These are phyloP conservation scores for Amaranthus hypochondriacus DNA, from an alignment of 148 eudicot species.

Conservation along the genomic window DNA sequence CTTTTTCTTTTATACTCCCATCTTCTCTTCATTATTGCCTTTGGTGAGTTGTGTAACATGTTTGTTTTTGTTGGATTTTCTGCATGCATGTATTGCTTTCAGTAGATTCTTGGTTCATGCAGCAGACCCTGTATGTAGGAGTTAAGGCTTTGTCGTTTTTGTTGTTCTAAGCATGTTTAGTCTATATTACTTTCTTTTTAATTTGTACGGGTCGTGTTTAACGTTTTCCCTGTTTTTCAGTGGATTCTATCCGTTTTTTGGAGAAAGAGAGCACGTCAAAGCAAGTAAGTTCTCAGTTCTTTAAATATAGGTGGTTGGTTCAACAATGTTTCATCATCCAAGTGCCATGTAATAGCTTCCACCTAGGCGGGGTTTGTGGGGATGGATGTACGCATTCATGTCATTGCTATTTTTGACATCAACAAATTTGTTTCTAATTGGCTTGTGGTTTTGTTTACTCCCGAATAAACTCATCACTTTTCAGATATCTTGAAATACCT, in stretches of 20 bases:
- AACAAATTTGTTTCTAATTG: neutral
- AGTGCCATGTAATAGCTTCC: too few relatives aligned
- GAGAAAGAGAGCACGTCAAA: constrained; percentile 65
- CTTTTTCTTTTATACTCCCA: neutral
- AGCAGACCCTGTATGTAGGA: too few relatives aligned
- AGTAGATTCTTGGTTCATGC: too few relatives aligned
- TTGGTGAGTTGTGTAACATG: neutral
- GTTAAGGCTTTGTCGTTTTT: neutral
- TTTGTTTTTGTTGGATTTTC: neutral
- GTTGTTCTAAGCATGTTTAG: neutral
- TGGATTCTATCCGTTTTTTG: constrained; percentile 72
- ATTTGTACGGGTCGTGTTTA: neutral
- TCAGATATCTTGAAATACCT: neutral
- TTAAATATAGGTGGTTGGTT: neutral
- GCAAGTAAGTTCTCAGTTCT: constrained; percentile 57
- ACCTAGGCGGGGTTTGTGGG: too few relatives aligned
- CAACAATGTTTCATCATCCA: neutral
- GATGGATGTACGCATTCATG: too few relatives aligned
- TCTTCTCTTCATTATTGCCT: neutral
- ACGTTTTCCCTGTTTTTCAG: constrained; percentile 36
- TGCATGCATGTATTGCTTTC: neutral
- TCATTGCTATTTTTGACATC: neutral
- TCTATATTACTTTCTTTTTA: neutral
- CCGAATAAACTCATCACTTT: neutral
- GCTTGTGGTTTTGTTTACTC: neutral